Evolutionary conservation across 176 grass and related monocot species (phyloP).

Genomic region (Echinochloa phyllopogon): DNA sequence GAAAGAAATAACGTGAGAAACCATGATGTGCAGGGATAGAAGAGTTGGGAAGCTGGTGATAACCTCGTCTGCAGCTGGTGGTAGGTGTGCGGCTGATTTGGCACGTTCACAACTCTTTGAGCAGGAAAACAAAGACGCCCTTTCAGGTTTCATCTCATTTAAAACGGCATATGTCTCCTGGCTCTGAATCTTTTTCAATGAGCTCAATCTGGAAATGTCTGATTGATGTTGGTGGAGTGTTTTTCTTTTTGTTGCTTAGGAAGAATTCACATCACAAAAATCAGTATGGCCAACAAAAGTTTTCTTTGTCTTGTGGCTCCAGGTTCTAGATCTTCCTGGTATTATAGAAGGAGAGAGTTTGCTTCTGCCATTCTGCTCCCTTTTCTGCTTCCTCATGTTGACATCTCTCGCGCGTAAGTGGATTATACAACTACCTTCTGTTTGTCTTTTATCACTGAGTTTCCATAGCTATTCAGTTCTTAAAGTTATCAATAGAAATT

Average conservation of each 20-base stretch:
- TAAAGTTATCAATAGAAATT: background rate
- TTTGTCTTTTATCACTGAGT: slow-evolving; percentile 17
- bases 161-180: background rate
- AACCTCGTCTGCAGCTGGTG: slow-evolving; percentile 32
- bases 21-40: slow-evolving; percentile 35
- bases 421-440: slow-evolving; percentile 17
- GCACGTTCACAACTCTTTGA: slow-evolving; percentile 35
- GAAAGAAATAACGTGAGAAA: slow-evolving; percentile 28
- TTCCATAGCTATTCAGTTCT: slow-evolving; percentile 1
- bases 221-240: background rate
- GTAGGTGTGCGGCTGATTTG: slow-evolving; percentile 35
- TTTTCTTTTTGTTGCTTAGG: slow-evolving; percentile 24
- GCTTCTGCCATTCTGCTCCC: slow-evolving; percentile 55
- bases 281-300: slow-evolving; percentile 2
- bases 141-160: slow-evolving; percentile 38
- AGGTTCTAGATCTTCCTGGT: slow-evolving; percentile 38
- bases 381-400: slow-evolving; percentile 63
- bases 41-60: slow-evolving; percentile 28
- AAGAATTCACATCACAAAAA: slow-evolving; percentile 1
- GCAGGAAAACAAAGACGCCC: slow-evolving; percentile 14
- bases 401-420: slow-evolving; percentile 72
- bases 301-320: slow-evolving; percentile 19
- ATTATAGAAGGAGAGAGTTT: slow-evolving; percentile 71
- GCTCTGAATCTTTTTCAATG: background rate
- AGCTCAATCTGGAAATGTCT: background rate